A percentile compares a stretch with the other conserved stretches of the same genome.
Conservation (phyloP, 2,329 filamentous ascomycete genomes). For the Neobulgaria alba region DNA sequence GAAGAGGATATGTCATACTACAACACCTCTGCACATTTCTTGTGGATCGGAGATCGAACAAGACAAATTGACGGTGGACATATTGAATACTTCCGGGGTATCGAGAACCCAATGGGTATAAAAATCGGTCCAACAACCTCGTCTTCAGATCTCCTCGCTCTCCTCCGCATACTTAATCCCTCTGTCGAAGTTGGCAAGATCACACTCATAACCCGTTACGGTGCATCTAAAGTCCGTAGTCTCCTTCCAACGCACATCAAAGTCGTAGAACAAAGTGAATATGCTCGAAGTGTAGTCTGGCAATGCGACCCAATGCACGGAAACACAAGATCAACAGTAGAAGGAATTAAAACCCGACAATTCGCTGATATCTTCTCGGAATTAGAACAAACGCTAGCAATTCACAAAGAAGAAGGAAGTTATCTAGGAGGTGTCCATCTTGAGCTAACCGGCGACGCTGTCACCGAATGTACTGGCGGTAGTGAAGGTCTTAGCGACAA, state of each 20-base stretch:
- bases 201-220: slow-evolving; percentile 93
- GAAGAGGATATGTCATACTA: slow-evolving; percentile 56
- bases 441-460: slow-evolving; percentile 89
- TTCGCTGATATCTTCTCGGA: slow-evolving; percentile 88
- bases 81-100: slow-evolving; percentile 94
- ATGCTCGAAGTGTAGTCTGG: slow-evolving; percentile 67
- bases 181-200: slow-evolving; percentile 78
- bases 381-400: slow-evolving; percentile 70
- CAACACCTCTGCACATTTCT: slow-evolving; percentile 43
- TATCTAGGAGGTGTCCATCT: slow-evolving; percentile 92
- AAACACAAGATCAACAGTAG: slow-evolving; percentile 58
- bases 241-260: slow-evolving; percentile 81
- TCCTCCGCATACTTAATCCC: slow-evolving; percentile 84
- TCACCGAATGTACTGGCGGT: slow-evolving; percentile 92
- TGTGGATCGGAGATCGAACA: slow-evolving; percentile 29
- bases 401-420: slow-evolving; percentile 75
- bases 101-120: slow-evolving; percentile 92
- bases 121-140: slow-evolving; percentile 89
- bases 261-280: slow-evolving; percentile 74
- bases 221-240: slow-evolving; percentile 63
- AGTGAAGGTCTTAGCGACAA: slow-evolving; percentile 81
- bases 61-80: slow-evolving; percentile 88
- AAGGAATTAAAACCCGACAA: slow-evolving; percentile 83
- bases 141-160: slow-evolving; percentile 61
- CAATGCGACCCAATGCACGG: slow-evolving; percentile 99